Evolutionary conservation across 2,329 filamentous ascomycete genomes (phyloP).

Genomic region (Sclerotinia sclerotiorum): DNA sequence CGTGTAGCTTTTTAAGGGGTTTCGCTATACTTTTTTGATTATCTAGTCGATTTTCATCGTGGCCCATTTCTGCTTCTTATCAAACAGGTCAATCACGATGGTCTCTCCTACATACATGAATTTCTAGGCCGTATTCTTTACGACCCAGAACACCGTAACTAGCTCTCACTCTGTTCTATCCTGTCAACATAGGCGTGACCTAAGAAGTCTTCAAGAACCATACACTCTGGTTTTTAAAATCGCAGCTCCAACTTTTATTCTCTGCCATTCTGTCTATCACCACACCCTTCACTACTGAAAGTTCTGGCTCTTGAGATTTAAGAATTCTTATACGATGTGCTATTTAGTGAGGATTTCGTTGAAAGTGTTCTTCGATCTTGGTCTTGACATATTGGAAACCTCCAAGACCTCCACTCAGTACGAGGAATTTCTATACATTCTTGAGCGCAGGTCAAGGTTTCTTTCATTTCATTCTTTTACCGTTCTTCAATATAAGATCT

Average conservation of each 20-base stretch:
- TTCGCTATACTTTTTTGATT: constrained; percentile 42
- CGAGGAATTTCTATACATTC: constrained; percentile 43
- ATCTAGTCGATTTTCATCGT: constrained; percentile 47
- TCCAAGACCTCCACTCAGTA: constrained; percentile 49
- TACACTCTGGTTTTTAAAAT: constrained; percentile 46
- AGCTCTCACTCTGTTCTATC: constrained; percentile 40
- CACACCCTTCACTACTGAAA: constrained; percentile 55
- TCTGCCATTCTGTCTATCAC: constrained; percentile 53
- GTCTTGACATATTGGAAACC: constrained; percentile 50
- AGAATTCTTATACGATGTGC: constrained; percentile 44
- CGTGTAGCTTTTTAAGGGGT: no score
- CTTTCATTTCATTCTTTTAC: background rate
- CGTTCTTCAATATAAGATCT: background rate
- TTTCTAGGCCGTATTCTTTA: constrained; percentile 42
- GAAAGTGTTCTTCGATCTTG: constrained; percentile 44
- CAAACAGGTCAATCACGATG: constrained; percentile 41
- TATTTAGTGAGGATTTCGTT: constrained; percentile 41
- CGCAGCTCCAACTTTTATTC: constrained; percentile 44
- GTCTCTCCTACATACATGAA: constrained; percentile 44
- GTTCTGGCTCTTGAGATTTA: constrained; percentile 52
- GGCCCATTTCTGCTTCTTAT: constrained; percentile 42
- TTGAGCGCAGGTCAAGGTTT: background rate
- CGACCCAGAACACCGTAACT: constrained; percentile 47
- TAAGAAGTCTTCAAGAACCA: background rate
- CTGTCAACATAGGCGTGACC: background rate